Evolutionary conservation across 345 rosid genomes (phyloP), one percentile per base, ranked within the genome.

Genomic region (Combretum micranthum): DNA sequence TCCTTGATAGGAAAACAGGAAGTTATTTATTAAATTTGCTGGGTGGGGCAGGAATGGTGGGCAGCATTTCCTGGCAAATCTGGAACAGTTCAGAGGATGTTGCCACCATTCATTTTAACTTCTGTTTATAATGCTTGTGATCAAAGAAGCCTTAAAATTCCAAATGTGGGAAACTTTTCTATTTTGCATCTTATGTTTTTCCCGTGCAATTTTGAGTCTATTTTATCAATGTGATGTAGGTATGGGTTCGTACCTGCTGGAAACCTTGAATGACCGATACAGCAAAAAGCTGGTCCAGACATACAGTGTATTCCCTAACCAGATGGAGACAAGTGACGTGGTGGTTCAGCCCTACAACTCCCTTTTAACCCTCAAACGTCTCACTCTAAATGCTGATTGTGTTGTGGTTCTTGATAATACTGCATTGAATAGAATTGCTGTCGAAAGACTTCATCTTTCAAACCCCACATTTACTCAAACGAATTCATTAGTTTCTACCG

Each of bases 291-390:
- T 93, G 75, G 96, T 89, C 57, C 99, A 93, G 80, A 93, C 99
- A 53, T 93, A 93, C 69, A 87, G 97, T 61, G 99, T 89, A 50
- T 93, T 93, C 70, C 99, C 99, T 47, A 93, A 93, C 48, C 99
- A 93, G 81, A 93, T 86, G 97, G 99, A 93, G 75, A 93, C 94
- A 1, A 93, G 99, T 68, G 99, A 89, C 44, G 99, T 93, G 20
- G 99, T 93, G 60, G 99, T 93, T 67, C 99, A 93, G 72, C 99
- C 99, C 0, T 89, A 93, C 65, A 93, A 93, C 83, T 93, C 99
- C 23, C 89, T 93, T 17, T 70, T 92, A 72, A 92, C 99, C 1
- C 84, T 92, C 55, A 92, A 92, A 83, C 84, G 99, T 56, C 81
- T 92, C 56, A 86, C 99, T 0, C 77, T 88, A 22, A 92, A 89